Base-by-base conservation (phyloP, 2,329 filamentous ascomycete genomes). In the Akanthomyces muscarius region DNA sequence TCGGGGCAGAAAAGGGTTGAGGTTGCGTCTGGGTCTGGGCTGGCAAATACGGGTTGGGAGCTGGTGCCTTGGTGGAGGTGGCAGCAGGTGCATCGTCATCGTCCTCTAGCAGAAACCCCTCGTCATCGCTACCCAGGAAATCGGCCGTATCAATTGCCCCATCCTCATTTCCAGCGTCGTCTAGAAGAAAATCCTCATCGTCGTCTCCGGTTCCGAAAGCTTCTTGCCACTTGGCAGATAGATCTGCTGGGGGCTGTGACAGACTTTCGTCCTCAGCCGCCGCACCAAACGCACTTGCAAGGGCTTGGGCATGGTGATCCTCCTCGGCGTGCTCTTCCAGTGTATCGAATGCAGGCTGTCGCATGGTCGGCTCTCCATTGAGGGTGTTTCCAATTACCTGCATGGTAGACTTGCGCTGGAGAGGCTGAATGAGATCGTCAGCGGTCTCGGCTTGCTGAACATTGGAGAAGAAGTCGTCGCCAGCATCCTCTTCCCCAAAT, bases 191-290 rank as follows among this genome's bases (percentile, higher is more conserved):
- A 28, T 81, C 81, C 28, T 87, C 87, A 65, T 92, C 86, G 65
- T 92, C 86, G 66, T 93, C 89, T 55, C 90, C 89, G 16, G 80
- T 90, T 65, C 80, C 91, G 69, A 97, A 85, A 50, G 91, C 90
- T 53, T 90, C 89, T 66, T 91, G 86, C 91, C 94, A 97, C 68
- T 91, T 88, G 21, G 90, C 90, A 52, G 89, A 89, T 47, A 95
- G 74, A 70, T 94, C 90, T 48, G 88, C 83, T 7, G 83, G 78
- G 5, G 69, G 68, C 18, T 69, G 64, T n/a, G 69, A 65, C 23
- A 69, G 65, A 7, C 65, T 64, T 44, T 70, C 67, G 45, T 65
- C 62, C 16, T 67, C 66, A 56, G 69, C 64, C 25, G 65, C 52
- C 55, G 70, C 42, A 48, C 69, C 55, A 18, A 69, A 66, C 23